phyloP scores from a whole-genome alignment of 768 basidiomycete species.

The Mycena galopus region DNA sequence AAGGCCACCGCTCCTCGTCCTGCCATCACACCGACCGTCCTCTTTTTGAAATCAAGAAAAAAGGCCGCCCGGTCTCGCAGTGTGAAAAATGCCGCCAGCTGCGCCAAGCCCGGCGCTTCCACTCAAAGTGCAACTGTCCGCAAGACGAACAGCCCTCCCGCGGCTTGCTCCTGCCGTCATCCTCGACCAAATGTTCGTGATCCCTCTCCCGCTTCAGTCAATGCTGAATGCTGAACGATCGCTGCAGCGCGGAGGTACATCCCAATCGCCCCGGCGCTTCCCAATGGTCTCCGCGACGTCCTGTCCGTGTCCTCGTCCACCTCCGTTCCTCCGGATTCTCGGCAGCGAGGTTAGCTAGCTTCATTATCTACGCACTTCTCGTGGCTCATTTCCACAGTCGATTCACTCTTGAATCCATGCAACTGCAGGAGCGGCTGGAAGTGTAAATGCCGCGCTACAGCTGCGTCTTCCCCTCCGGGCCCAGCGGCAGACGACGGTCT shows the following conservation, averaged over 20 bases:
- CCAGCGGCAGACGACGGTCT: slow-evolving; percentile 36
- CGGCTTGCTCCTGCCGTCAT: slow-evolving; percentile 48
- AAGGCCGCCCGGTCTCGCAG: slow-evolving; percentile 92
- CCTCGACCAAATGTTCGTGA: slow-evolving; percentile 58
- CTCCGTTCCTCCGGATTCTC: slow-evolving; percentile 53
- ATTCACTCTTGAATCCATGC: slow-evolving; percentile 75
- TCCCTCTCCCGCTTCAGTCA: slow-evolving; percentile 11
- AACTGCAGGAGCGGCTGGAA: slow-evolving; percentile 67
- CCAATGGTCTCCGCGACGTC: slow-evolving; percentile 79
- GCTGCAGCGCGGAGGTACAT: slow-evolving; percentile 73
- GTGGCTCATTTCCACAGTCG: slow-evolving; percentile 55
- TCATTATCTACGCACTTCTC: slow-evolving; percentile 19
- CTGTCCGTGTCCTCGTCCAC: slow-evolving; percentile 44
- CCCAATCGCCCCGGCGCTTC: slow-evolving; percentile 77
- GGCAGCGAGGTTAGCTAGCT: slow-evolving; percentile 61
- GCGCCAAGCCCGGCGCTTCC: slow-evolving; percentile 83
- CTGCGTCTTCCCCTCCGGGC: slow-evolving; percentile 7
- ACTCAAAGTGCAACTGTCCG: slow-evolving; percentile 85
- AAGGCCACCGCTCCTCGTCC: slow-evolving; percentile 92
- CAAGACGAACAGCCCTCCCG: slow-evolving; percentile 49
- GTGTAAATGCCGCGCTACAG: slow-evolving; percentile 60
- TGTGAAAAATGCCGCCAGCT: slow-evolving; percentile 88
- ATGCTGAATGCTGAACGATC: slow-evolving; percentile 1
- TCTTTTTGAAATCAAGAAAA: slow-evolving; percentile 94
- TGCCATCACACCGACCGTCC: slow-evolving; percentile 91